These are phyloP conservation scores for Porpolomopsis calyptriformis DNA, from an alignment of 768 basidiomycete species.

Conservation along the genomic window DNA sequence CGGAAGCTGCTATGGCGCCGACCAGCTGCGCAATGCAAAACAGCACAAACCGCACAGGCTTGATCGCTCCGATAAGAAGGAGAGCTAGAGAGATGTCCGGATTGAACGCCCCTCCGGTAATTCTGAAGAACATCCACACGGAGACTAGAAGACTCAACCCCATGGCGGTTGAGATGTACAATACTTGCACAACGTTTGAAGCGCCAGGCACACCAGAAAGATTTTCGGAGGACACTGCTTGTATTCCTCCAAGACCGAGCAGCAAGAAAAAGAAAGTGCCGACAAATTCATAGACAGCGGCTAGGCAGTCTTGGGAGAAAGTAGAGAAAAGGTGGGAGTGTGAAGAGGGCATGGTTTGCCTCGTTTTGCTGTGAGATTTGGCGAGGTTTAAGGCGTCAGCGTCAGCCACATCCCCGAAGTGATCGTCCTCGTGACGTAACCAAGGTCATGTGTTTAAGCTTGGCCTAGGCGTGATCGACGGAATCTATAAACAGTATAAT, in stretches of 20 bases:
- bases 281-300: slow-evolving; percentile 46
- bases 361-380: no score
- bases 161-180: slow-evolving; percentile 52
- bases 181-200: slow-evolving; percentile 29
- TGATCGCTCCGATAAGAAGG: slow-evolving; percentile 43
- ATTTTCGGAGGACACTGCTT: slow-evolving; percentile 38
- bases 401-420: no score
- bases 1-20: slow-evolving; percentile 51
- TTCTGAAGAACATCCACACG: slow-evolving; percentile 38
- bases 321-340: background rate
- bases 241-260: slow-evolving; percentile 55
- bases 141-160: slow-evolving; percentile 52
- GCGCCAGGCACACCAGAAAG: slow-evolving; percentile 14
- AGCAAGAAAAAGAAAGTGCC: slow-evolving; percentile 55
- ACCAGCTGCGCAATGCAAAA: slow-evolving; percentile 52
- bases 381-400: no score
- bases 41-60: slow-evolving; percentile 45
- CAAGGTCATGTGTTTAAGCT: no score
- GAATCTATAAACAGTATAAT: no score
- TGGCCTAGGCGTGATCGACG: no score
- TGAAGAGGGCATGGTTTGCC: no score
- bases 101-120: slow-evolving; percentile 24
- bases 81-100: slow-evolving; percentile 52
- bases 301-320: slow-evolving; percentile 11
- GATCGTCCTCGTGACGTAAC: no score